Base-by-base conservation (phyloP, 768 basidiomycete genomes). In the Lanmaoa rubissima region DNA sequence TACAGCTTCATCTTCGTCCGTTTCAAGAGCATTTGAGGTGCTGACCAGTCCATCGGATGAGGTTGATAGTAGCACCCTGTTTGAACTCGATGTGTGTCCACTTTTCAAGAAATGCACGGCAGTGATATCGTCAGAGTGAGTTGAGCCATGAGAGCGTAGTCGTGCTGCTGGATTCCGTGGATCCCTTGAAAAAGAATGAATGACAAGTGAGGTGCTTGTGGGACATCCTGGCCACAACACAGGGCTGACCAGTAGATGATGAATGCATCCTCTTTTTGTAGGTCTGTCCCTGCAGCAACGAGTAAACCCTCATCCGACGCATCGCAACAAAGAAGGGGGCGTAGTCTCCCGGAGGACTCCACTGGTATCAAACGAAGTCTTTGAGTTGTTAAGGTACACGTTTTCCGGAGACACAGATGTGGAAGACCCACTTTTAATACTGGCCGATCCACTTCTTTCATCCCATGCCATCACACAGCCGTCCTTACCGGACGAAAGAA, bases 41-140 rank as follows among this genome's bases (percentile, higher is more conserved):
- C 85, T 84, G 16, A 98, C 69, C 19, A 97, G 75, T 3, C 94
- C 94, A 61, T 98, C 94, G 0, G 92, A 84, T 0, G 92, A 93
- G 0, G 84, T 84, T 7, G 92, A 92, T n/a, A 96, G 79, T 5
- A 95, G 69, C 34, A 85, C 54, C 42, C 78, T 77, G 47, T 74
- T 64, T 0, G 74, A 63, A 42, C 63, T 60, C 4, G 75, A 75
- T 48, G 79, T 74, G 14, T 48, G 43, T 36, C 46, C 60, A 28
- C 40, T 48, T 24, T 65, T 65, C 40, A 53, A 48, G 54, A 90
- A 90, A 51, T 82, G 80, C 0, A 96, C 71, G 5, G 83, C 78
- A 0, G 94, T 96, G 54, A 98, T 84, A 66, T 98, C 94, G 71
- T 98, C 94, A 3, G 94, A 95, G 66, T 98, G 94, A 0, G 92